phyloP scores from a whole-genome alignment of 176 grass and related monocot species.

The Luzula sylvatica region DNA sequence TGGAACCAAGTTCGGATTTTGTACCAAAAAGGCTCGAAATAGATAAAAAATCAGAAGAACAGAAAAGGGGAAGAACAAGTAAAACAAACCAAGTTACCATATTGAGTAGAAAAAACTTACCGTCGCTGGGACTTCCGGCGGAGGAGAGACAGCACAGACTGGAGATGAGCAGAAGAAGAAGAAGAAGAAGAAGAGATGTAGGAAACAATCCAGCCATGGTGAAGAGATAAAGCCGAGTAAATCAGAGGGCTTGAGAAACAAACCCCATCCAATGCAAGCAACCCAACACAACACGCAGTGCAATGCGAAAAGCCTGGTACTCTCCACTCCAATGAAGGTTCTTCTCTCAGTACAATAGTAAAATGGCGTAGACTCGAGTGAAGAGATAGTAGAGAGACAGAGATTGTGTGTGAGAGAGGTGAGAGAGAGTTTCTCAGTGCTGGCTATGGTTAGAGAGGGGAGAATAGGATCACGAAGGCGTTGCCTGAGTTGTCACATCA shows the following conservation, averaged over 20 bases:
- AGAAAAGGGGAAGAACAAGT: no score
- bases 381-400: no score
- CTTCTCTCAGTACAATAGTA: slow-evolving; percentile 15
- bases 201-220: slow-evolving; percentile 8
- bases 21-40: background rate
- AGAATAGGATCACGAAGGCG: background rate
- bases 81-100: background rate
- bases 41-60: background rate
- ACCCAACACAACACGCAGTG: no score
- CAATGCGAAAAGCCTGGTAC: no score
- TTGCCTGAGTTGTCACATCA: slow-evolving; percentile 21
- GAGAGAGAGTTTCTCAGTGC: background rate
- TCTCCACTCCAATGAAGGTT: background rate
- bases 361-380: no score
- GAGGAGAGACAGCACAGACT: background rate
- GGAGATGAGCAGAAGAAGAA: background rate
- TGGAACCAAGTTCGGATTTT: background rate
- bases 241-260: background rate
- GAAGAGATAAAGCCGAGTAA: background rate
- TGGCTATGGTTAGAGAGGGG: background rate
- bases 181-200: background rate
- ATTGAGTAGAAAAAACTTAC: background rate
- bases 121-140: background rate
- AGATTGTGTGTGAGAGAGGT: slow-evolving; percentile 2
- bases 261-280: slow-evolving; percentile 1